Percentiles rank a stretch among this genome's conserved stretches.
phyloP scores from a whole-genome alignment of 2,329 filamentous ascomycete genomes.

The Truncatella angustata region DNA sequence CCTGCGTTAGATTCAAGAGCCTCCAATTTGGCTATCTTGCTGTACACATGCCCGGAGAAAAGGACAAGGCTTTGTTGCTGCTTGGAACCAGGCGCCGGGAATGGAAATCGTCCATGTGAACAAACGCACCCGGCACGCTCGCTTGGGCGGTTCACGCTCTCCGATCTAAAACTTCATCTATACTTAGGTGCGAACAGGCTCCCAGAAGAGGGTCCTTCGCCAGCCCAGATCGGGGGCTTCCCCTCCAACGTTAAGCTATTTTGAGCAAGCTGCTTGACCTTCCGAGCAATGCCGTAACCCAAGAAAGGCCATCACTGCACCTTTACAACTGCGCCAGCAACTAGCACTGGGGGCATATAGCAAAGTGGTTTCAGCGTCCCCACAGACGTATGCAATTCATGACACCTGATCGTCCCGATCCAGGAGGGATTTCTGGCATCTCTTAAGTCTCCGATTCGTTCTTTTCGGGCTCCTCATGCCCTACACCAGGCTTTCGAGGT shows the following conservation, averaged over 20 bases:
- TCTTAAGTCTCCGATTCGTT: constrained; percentile 13
- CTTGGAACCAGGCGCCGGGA: not conserved
- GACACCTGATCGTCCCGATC: constrained; percentile 20
- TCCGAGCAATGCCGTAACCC: constrained; percentile 6
- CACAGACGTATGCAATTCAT: constrained; percentile 32
- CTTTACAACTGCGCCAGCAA: not conserved
- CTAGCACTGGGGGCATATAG: not conserved
- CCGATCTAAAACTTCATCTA: constrained; percentile 22
- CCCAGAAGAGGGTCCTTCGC: constrained; percentile 1
- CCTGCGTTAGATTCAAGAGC: not conserved
- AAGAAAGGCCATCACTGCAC: not conserved
- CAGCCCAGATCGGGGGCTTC: not conserved
- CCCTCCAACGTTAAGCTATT: constrained; percentile 3
- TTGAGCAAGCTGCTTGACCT: constrained; percentile 3
- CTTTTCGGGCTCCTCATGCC: no score
- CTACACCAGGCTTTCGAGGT: no score
- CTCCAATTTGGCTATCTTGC: not conserved
- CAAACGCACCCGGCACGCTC: constrained; percentile 12
- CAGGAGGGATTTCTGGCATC: constrained; percentile 8
- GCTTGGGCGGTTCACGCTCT: constrained; percentile 26
- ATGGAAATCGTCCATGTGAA: not conserved
- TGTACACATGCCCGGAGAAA: not conserved
- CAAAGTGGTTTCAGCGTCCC: constrained; percentile 26
- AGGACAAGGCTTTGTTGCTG: constrained; percentile 22
- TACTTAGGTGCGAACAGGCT: constrained; percentile 5